Base-by-base conservation (phyloP, 1,139 yeast genomes). In the Trichomonascaceae sp. region DNA sequence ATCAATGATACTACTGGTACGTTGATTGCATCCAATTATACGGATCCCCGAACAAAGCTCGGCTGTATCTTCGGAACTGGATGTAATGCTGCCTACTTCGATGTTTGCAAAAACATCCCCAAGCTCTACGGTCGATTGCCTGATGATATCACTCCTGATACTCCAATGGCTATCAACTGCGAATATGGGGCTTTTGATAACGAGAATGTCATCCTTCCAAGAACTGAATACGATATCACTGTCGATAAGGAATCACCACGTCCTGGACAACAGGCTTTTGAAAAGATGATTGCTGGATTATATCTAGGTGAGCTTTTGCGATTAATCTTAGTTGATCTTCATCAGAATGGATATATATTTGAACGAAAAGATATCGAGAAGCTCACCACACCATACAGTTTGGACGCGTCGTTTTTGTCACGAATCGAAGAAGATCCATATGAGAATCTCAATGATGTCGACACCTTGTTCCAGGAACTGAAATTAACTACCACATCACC, bases 1-100 rank as follows among this genome's bases (percentile, higher is more conserved):
- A 91, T 93, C 71, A 93, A 93, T 73, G 99, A 93, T 72, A 93
- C 99, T 61, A 88, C 96, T 50, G 99, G 99, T 69, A 93, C 99
- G 49, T 79, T 93, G 67, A 96, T 93, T 58, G 98, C 99, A 45
- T 90, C 98, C 52, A 83, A 86, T 77, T 93, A 93, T 75, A 81
- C 95, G 55, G 96, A 93, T 68, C 82, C 93, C 41, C 83, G 82
- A 64, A 84, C 96, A 61, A 85, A 85, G 72, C 87, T 91, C 95
- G 99, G 98, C 58, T 82, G 90, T 68, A 93, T 93, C 65, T 93
- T 90, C 69, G 99, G 99, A 68, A 93, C 99, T 55, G 99, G 99
- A 60, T 90, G 95, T 76, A 93, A 93, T 71, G 98, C 78, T 69
- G 98, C 99, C 53, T 93, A 93, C 77, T 93, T 83, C 73, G 99